Evolutionary conservation across 163 green algal genomes (phyloP).

Genomic region (Trebouxiophyceae sp.): DNA sequence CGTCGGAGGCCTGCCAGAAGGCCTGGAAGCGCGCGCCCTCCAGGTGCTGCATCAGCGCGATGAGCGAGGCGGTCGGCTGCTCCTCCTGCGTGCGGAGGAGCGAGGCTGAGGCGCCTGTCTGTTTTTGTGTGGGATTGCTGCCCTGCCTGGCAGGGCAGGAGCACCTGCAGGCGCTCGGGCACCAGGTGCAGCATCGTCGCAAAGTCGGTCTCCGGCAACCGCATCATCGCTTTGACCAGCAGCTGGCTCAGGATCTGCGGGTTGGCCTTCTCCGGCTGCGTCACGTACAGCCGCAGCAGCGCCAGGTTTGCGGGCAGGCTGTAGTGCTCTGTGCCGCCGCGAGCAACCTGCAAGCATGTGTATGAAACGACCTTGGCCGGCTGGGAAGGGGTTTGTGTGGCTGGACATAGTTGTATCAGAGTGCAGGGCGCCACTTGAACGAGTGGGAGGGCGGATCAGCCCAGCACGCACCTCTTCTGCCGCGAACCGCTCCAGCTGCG

Average conservation of each 20-base stretch:
- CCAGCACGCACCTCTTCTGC: too few relatives aligned
- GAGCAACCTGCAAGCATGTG: too few relatives aligned
- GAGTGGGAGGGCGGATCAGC: too few relatives aligned
- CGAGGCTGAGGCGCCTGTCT: background rate
- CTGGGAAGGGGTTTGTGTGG: too few relatives aligned
- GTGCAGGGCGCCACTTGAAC: too few relatives aligned
- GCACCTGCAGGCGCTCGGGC: constrained; percentile 45
- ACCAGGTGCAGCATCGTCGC: constrained; percentile 47
- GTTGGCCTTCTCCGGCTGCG: constrained; percentile 39
- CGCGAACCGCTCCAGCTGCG: too few relatives aligned
- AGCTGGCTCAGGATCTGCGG: constrained; percentile 35
- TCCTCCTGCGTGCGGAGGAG: constrained; percentile 33
- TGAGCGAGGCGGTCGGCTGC: constrained; percentile 41
- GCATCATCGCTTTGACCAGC: constrained; percentile 55
- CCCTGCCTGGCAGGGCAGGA: background rate
- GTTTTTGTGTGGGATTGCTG: background rate
- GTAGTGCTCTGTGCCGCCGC: too few relatives aligned
- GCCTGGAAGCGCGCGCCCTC: constrained; percentile 43
- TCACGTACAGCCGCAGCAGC: constrained; percentile 60
- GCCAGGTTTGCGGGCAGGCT: constrained; percentile 47
- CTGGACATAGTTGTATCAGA: too few relatives aligned
- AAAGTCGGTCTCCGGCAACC: constrained; percentile 50
- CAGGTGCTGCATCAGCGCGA: constrained; percentile 46
- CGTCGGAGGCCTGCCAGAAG: constrained; percentile 48
- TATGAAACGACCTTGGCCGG: too few relatives aligned